Base-by-base conservation (phyloP, 1,284 basidiomycete species). In the Gymnopus androsaceus region DNA sequence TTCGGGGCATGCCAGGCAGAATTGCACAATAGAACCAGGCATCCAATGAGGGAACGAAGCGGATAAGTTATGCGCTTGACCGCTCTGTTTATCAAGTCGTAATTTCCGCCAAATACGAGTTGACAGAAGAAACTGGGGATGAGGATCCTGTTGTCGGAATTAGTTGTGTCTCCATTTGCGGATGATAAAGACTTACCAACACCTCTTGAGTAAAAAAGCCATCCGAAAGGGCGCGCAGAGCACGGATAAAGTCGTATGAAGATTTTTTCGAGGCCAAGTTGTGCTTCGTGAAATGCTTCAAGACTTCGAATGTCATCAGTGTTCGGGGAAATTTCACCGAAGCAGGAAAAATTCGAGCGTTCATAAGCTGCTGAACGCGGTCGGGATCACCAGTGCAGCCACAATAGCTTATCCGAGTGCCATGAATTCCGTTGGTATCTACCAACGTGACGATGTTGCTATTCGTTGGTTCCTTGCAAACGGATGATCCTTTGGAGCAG, bases 271-370 rank as follows among this genome's bases (percentile, higher is more conserved):
- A 64, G 27, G 61, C 62, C 2, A 69, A 38, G 19, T 63, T 65
- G 21, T 65, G 60, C 3, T 67, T n/a, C 28, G 69, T 66, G 46
- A 67, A 72, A 3, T 63, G 44, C 8, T 67, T 61, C 12, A 75
- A 58, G n/a, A 71, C 51, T 0, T 51, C 51, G 37, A 72, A 67
- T 0, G 69, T 69, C 44, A 67, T 67, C 0, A 61, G 66, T 1
- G 66, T 70, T 12, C 58, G 51, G 0, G 69, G 66, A 11, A 59
- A 47, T 2, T 56, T 47, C 0, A 63, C 47, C 0, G 70, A 70
- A 0, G 66, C 68, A 12, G 72, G 72, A 31, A 66, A 73, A 34
- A 72, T 59, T 8, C 64, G 42, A 1, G 57, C 41, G 0, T 57
- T 56, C 38, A 72, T 59, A 0, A 72, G 58, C 47, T 73, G 71